Conservation (phyloP, 257 asterid species). For the Datura wrightii region DNA sequence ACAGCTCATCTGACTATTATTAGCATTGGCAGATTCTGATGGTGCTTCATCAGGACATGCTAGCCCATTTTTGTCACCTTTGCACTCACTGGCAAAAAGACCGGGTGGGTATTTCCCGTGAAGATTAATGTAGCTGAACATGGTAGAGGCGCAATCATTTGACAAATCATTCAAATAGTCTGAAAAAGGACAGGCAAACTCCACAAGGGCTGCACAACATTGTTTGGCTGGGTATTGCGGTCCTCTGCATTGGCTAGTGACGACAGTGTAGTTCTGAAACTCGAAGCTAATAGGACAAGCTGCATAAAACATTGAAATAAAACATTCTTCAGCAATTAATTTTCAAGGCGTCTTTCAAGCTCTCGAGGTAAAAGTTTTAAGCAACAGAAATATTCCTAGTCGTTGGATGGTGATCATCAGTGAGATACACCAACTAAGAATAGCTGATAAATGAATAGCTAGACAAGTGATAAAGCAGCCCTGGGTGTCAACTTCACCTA, state of each 20-base stretch:
- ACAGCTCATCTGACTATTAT: slow-evolving; percentile 33
- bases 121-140: slow-evolving; percentile 87
- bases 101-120: slow-evolving; percentile 82
- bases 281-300: slow-evolving; percentile 75
- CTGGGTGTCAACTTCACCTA: neutral
- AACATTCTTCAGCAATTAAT: neutral
- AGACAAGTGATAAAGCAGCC: neutral
- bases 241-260: slow-evolving; percentile 82
- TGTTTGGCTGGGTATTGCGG: slow-evolving; percentile 57
- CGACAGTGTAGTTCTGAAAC: slow-evolving; percentile 70
- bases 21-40: slow-evolving; percentile 34
- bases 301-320: slow-evolving; percentile 36
- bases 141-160: slow-evolving; percentile 70
- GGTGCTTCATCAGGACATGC: slow-evolving; percentile 51
- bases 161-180: slow-evolving; percentile 55
- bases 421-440: neutral
- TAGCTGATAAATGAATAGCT: neutral
- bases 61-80: slow-evolving; percentile 54
- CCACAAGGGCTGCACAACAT: slow-evolving; percentile 61
- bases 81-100: slow-evolving; percentile 67
- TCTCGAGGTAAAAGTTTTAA: neutral
- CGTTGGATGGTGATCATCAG: neutral
- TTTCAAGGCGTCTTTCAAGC: neutral
- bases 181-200: slow-evolving; percentile 63
- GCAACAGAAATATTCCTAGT: neutral